Percentiles rank a stretch among this genome's conserved stretches.
phyloP scores from a whole-genome alignment of 2,329 filamentous ascomycete species.

The Botrytis pseudocinerea region DNA sequence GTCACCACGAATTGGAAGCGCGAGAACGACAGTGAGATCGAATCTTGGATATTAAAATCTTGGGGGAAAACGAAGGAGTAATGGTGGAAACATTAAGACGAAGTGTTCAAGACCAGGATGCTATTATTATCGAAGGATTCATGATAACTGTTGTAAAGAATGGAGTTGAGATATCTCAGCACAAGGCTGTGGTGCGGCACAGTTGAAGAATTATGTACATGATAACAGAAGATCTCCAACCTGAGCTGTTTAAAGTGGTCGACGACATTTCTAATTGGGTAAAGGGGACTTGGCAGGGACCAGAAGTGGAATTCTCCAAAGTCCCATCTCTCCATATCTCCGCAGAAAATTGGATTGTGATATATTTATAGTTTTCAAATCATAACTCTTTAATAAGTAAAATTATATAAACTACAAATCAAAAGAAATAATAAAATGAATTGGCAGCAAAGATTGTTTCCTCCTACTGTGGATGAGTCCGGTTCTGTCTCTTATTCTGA shows the following conservation, averaged over 20 bases:
- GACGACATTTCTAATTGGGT: not conserved
- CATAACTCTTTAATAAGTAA: too few relatives aligned
- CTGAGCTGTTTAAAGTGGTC: not conserved
- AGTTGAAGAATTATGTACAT: not conserved
- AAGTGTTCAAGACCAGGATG: not conserved
- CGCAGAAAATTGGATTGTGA: not conserved
- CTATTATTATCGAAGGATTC: conserved; percentile 5
- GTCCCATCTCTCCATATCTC: conserved; percentile 1
- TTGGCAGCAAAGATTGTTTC: too few relatives aligned
- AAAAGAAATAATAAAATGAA: too few relatives aligned
- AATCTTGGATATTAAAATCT: not conserved
- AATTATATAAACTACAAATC: too few relatives aligned
- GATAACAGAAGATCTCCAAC: not conserved
- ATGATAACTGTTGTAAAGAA: not conserved
- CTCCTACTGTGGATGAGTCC: too few relatives aligned
- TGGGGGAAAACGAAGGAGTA: not conserved
- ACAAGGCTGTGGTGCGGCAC: conserved; percentile 18
- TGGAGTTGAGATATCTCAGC: conserved; percentile 5
- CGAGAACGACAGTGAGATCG: not conserved
- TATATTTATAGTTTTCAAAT: not conserved
- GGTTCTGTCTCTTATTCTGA: too few relatives aligned
- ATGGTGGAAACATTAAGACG: not conserved
- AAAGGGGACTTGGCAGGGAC: not conserved
- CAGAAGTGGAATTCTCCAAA: not conserved
- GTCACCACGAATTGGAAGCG: not conserved